Conservation (phyloP, 805 yeast species). For the Candida khao-thaluensis region DNA sequence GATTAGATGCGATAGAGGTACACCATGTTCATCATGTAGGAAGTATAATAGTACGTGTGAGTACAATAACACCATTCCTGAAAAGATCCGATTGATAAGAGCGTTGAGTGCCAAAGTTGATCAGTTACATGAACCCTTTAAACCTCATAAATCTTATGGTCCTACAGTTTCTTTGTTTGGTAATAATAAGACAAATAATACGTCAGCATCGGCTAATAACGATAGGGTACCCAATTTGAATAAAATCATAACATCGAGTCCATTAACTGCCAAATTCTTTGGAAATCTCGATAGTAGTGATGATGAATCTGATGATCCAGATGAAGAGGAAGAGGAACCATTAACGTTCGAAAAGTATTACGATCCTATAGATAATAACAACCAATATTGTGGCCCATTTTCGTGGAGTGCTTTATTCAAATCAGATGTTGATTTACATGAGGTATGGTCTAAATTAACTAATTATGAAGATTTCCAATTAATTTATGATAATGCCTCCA, state of each 20-base stretch:
- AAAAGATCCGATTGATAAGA: not conserved
- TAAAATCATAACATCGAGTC: not conserved
- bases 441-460: not conserved
- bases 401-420: conserved; percentile 6
- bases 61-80: not conserved
- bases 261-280: not conserved
- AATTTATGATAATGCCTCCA: conserved; percentile 4
- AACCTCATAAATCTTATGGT: too few species aligned
- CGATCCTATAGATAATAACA: conserved; percentile 4
- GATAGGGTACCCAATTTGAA: conserved; percentile 4
- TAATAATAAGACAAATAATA: too few species aligned
- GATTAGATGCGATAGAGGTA: conserved; percentile 36
- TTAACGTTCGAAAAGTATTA: not conserved
- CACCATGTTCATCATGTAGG: conserved; percentile 37
- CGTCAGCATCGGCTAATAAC: not conserved
- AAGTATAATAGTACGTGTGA: conserved; percentile 19
- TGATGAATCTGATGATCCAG: not conserved
- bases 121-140: too few species aligned
- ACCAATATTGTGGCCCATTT: conserved; percentile 7
- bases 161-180: too few species aligned
- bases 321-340: conserved; percentile 1
- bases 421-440: conserved; percentile 2
- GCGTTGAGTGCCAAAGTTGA: not conserved
- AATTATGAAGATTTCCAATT: conserved; percentile 5
- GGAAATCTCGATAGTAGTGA: too few species aligned